Conservation (phyloP, 75 land plant species). For the Larix kaempferi region DNA sequence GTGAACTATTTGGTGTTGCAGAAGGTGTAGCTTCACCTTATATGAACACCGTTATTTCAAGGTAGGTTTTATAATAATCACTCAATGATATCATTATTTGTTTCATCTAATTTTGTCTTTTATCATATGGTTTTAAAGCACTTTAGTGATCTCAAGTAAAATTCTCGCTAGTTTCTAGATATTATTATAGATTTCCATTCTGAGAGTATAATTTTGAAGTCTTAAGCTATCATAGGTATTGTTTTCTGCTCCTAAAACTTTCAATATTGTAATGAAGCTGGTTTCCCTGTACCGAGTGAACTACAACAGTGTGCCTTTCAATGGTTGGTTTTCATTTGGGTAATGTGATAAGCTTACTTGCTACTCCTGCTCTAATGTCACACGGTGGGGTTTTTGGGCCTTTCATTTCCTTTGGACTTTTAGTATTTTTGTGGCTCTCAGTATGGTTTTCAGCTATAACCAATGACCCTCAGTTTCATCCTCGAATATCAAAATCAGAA, state of each 20-base stretch:
- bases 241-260: not conserved
- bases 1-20: constrained; percentile 87
- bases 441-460: constrained; percentile 48
- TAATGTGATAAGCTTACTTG: constrained; percentile 76
- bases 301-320: constrained; percentile 83
- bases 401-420: constrained; percentile 64
- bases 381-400: constrained; percentile 68
- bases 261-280: constrained; percentile 45
- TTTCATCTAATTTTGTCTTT: not conserved
- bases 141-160: not conserved
- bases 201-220: too few relatives aligned
- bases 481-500: constrained; percentile 52
- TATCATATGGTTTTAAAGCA: constrained; percentile 1
- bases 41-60: constrained; percentile 86
- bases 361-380: constrained; percentile 67
- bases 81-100: not conserved
- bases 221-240: too few relatives aligned
- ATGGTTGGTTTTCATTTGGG: constrained; percentile 98
- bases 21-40: constrained; percentile 94
- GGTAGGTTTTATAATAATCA: constrained; percentile 33
- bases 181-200: not conserved
- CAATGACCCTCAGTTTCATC: constrained; percentile 65
- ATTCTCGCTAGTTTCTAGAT: not conserved
- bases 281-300: constrained; percentile 85
- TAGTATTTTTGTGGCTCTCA: constrained; percentile 73